phyloP scores from a whole-genome alignment of 106 monocot species.

The Cymbidium sinense region DNA sequence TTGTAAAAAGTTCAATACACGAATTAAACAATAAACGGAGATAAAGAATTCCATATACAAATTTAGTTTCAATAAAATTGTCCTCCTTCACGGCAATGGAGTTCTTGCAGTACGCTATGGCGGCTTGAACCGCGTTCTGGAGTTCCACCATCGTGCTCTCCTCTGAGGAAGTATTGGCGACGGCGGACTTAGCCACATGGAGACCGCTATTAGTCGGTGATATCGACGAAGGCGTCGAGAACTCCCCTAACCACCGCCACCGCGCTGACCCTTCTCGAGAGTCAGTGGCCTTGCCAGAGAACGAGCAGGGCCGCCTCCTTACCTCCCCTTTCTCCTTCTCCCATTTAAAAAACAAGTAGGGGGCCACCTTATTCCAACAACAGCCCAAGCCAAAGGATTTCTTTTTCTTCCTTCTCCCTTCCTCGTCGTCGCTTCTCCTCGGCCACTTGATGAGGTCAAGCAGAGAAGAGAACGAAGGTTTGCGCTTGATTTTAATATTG shows the following conservation, averaged over 20 bases:
- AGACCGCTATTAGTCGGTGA: conserved; percentile 74
- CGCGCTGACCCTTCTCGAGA: conserved; percentile 11
- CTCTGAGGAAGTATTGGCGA: conserved; percentile 27
- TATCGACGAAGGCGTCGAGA: conserved; percentile 65
- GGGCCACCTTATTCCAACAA: conserved; percentile 37
- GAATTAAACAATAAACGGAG: no score
- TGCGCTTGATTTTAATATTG: no score
- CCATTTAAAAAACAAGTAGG: conserved; percentile 16
- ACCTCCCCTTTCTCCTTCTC: conserved; percentile 22
- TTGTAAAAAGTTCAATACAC: no score
- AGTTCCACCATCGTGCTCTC: conserved; percentile 97
- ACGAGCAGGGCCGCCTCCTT: conserved; percentile 41
- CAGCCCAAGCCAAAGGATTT: conserved; percentile 26
- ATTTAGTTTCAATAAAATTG: not conserved
- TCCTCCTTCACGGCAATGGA: conserved; percentile 39
- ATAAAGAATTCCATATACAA: no score
- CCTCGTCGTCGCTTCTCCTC: conserved; percentile 2
- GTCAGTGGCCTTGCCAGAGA: conserved; percentile 34
- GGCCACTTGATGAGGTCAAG: conserved; percentile 21
- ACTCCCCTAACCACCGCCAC: conserved; percentile 33
- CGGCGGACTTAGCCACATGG: conserved; percentile 26
- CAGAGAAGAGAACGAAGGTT: conserved; percentile 21
- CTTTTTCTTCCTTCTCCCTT: conserved; percentile 28
- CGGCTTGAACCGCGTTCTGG: conserved; percentile 78
- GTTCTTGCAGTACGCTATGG: conserved; percentile 87